Conservation (phyloP, 176 grass and related monocot genomes). For the Musa itinerans region DNA sequence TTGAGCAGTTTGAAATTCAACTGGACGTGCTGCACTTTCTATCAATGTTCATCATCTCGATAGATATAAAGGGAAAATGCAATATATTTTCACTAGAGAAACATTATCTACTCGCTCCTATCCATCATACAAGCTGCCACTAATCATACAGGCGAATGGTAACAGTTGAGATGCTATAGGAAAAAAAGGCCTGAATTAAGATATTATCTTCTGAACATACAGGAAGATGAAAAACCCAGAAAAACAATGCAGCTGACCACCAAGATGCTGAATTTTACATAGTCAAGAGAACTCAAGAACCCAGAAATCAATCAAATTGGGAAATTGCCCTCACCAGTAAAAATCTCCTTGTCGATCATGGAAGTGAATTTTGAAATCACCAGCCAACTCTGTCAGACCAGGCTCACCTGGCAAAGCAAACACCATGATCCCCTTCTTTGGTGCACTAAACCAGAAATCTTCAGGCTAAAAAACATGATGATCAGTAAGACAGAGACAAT, state of each 20-base stretch:
- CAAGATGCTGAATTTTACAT: not conserved
- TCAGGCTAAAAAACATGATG: conserved; percentile 64
- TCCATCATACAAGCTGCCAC: not conserved
- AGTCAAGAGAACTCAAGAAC: not conserved
- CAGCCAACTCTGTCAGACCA: conserved; percentile 73
- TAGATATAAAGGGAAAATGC: not conserved
- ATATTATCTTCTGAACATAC: not conserved
- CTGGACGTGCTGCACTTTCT: not conserved
- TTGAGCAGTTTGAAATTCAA: not conserved
- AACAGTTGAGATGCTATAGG: not conserved
- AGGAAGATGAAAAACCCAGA: not conserved
- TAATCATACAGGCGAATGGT: not conserved
- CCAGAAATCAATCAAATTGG: not conserved
- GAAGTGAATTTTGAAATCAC: conserved; percentile 98
- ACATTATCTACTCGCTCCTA: not conserved
- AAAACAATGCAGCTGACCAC: not conserved
- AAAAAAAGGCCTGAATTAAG: not conserved
- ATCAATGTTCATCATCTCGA: not conserved
- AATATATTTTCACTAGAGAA: not conserved
- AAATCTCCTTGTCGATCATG: conserved; percentile 95
- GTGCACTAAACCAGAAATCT: conserved; percentile 99
- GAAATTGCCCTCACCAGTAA: conserved; percentile 60
- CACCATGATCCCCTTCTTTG: conserved; percentile 96
- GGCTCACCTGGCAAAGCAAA: conserved; percentile 94
- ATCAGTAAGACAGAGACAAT: not conserved